Evolutionary conservation across 768 basidiomycete genomes (phyloP).

Genomic region (Mycena haematopus): DNA sequence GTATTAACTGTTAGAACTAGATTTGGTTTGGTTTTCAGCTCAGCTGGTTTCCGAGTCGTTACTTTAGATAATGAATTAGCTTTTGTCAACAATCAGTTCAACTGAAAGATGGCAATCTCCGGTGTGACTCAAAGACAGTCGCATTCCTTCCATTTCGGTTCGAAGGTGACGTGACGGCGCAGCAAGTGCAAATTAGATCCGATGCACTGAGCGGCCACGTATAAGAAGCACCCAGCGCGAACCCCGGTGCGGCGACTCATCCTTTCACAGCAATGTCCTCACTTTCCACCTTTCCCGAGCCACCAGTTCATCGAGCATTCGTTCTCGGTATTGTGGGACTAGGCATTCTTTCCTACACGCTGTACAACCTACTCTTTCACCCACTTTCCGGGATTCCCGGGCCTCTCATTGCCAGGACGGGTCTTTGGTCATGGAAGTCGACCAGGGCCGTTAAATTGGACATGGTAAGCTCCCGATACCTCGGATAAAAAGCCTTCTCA

Average conservation of each 20-base stretch:
- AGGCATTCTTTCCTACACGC: not conserved
- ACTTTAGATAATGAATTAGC: too few species aligned
- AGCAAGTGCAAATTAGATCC: not conserved
- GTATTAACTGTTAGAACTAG: too few species aligned
- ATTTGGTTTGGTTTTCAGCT: too few species aligned
- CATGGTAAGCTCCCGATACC: slow-evolving; percentile 1
- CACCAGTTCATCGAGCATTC: not conserved
- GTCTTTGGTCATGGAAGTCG: slow-evolving; percentile 20
- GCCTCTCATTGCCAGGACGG: slow-evolving; percentile 1
- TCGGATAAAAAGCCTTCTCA: not conserved
- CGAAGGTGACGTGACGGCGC: not conserved
- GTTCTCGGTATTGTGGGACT: not conserved
- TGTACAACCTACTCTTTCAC: slow-evolving; percentile 17
- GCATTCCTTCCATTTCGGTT: not conserved
- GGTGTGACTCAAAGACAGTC: not conserved
- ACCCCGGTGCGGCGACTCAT: not conserved
- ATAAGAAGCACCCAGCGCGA: not conserved
- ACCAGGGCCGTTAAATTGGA: slow-evolving; percentile 9
- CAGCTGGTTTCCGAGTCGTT: too few species aligned
- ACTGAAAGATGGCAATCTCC: too few species aligned
- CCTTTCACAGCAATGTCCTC: not conserved
- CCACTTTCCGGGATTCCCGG: slow-evolving; percentile 13
- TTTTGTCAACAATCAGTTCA: too few species aligned
- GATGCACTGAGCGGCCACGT: not conserved
- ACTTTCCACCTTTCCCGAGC: not conserved